These are phyloP conservation scores for Nemophila menziesii DNA, from an alignment of 257 asterid species.

Conservation along the genomic window DNA sequence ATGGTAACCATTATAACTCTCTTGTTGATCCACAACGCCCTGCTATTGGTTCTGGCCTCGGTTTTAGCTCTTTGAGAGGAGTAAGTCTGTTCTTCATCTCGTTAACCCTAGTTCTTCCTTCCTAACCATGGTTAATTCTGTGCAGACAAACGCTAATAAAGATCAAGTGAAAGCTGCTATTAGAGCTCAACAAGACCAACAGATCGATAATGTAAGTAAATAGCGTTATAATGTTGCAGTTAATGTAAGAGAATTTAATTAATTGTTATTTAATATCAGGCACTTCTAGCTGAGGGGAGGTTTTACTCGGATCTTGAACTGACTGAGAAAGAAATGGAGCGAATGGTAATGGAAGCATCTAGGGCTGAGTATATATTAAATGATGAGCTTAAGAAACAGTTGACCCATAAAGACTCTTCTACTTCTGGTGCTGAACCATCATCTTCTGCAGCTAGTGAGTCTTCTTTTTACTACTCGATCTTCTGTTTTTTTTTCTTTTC, in stretches of 20 bases:
- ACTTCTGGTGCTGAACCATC: slow-evolving; percentile 94
- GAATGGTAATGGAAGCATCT: slow-evolving; percentile 97
- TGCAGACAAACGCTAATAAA: slow-evolving; percentile 55
- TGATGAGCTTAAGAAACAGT: slow-evolving; percentile 53
- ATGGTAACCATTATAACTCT: slow-evolving; percentile 92
- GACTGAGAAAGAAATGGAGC: slow-evolving; percentile 92
- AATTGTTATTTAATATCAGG: slow-evolving; percentile 36
- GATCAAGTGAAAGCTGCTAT: slow-evolving; percentile 97
- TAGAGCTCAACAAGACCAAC: slow-evolving; percentile 97
- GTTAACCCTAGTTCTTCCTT: not conserved
- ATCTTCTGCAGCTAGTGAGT: slow-evolving; percentile 94
- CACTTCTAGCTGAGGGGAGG: slow-evolving; percentile 96
- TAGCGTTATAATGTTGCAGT: not conserved
- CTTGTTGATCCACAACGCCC: slow-evolving; percentile 87
- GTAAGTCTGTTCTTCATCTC: slow-evolving; percentile 25
- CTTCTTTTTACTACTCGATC: not conserved
- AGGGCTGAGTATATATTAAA: slow-evolving; percentile 78
- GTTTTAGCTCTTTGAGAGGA: slow-evolving; percentile 83
- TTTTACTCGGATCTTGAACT: slow-evolving; percentile 95
- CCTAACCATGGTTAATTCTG: not conserved
- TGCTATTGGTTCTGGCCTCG: slow-evolving; percentile 87
- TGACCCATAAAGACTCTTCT: slow-evolving; percentile 58
- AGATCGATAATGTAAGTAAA: slow-evolving; percentile 59
- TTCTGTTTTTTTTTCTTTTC: not conserved
- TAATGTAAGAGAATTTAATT: not conserved